phyloP scores from a whole-genome alignment of 257 asterid genomes.

The Nicotiana knightiana region DNA sequence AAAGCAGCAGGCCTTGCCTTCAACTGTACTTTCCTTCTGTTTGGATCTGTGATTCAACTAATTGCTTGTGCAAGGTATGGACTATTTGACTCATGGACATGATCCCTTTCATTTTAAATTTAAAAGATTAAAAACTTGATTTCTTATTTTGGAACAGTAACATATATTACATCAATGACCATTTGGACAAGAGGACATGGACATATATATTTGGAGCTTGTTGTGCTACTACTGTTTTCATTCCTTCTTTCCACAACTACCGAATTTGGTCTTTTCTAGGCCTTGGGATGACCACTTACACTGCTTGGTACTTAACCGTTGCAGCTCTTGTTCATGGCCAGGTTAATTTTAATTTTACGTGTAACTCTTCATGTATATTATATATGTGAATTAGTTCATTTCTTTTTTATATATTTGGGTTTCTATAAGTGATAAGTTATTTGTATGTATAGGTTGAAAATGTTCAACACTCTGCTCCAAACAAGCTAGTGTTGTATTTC shows the following conservation, averaged over 20 bases:
- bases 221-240: constrained; percentile 94
- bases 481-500: constrained; percentile 69
- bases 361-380: neutral
- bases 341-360: constrained; percentile 23
- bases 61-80: constrained; percentile 92
- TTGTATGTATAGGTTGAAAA: constrained; percentile 43
- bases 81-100: neutral
- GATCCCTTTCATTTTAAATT: neutral
- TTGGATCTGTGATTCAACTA: constrained; percentile 96
- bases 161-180: constrained; percentile 85
- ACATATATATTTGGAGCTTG: constrained; percentile 98
- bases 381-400: too few species aligned
- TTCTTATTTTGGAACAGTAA: constrained; percentile 39
- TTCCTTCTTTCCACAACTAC: constrained; percentile 97
- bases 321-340: constrained; percentile 82
- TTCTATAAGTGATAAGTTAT: neutral
- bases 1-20: constrained; percentile 89
- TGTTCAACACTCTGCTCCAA: constrained; percentile 75
- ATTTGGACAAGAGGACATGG: constrained; percentile 97
- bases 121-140: too few species aligned
- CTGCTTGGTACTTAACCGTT: constrained; percentile 85
- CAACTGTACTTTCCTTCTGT: constrained; percentile 93
- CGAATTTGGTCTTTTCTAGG: constrained; percentile 94
- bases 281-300: constrained; percentile 96
- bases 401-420: neutral